Percentiles rank a stretch among this genome's conserved stretches.
Evolutionary conservation across 441 rosid genomes (phyloP).

Genomic region (Melastoma candidum): DNA sequence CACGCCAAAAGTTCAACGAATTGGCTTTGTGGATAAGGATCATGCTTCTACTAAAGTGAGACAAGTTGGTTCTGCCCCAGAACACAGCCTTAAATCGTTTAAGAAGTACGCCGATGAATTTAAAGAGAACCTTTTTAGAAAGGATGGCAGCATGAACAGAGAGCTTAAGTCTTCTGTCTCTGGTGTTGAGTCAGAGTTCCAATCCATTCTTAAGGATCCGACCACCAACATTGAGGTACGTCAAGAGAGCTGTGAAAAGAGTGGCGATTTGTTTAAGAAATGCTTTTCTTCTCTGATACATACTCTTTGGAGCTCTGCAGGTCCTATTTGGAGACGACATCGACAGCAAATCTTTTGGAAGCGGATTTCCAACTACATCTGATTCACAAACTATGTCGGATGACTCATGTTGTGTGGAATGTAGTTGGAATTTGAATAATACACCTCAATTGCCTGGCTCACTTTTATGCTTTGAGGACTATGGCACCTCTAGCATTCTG

Average conservation of each 20-base stretch:
- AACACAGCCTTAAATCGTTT: slow-evolving; percentile 38
- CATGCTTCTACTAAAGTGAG: slow-evolving; percentile 15
- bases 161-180: slow-evolving; percentile 27
- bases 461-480: slow-evolving; percentile 49
- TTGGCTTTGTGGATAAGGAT: slow-evolving; percentile 28
- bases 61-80: slow-evolving; percentile 27
- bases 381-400: slow-evolving; percentile 14
- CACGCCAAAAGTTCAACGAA: slow-evolving; percentile 32
- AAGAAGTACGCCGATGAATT: slow-evolving; percentile 39
- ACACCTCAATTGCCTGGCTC: slow-evolving; percentile 50
- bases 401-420: slow-evolving; percentile 25
- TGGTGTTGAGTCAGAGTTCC: slow-evolving; percentile 51
- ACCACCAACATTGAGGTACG: slow-evolving; percentile 48
- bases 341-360: slow-evolving; percentile 38
- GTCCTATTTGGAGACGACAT: slow-evolving; percentile 44
- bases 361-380: slow-evolving; percentile 50
- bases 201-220: slow-evolving; percentile 45
- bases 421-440: slow-evolving; percentile 73
- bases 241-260: slow-evolving; percentile 7
- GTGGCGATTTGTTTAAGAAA: slow-evolving; percentile 3
- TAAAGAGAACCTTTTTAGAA: slow-evolving; percentile 32
- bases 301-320: slow-evolving; percentile 24
- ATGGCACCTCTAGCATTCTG: slow-evolving; percentile 21
- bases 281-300: slow-evolving; percentile 1
- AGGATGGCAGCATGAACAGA: slow-evolving; percentile 12